These are phyloP conservation scores for Thymus quinquecostatus DNA, from an alignment of 257 asterid species.

Conservation along the genomic window DNA sequence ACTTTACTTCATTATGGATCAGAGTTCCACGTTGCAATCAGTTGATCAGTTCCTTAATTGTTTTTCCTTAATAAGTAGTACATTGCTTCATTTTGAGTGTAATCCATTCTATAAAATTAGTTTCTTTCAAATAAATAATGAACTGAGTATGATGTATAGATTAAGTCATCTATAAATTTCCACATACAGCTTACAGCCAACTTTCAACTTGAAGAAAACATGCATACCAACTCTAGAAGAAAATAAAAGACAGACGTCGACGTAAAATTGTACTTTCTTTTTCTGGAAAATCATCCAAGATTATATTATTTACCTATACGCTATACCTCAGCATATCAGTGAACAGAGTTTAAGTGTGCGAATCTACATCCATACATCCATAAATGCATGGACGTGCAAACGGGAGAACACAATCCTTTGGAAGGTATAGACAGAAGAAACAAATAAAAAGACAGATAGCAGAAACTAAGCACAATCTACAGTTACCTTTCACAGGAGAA, in stretches of 20 bases:
- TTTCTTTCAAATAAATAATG: neutral
- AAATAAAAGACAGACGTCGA: neutral
- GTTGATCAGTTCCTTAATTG: neutral
- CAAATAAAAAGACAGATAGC: neutral
- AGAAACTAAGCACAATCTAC: slow-evolving; percentile 16
- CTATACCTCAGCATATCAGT: slow-evolving; percentile 6
- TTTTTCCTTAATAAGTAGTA: neutral
- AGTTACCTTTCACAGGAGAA: slow-evolving; percentile 57
- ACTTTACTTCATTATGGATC: neutral
- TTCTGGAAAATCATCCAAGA: slow-evolving; percentile 5
- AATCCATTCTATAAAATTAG: neutral
- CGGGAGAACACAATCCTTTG: neutral
- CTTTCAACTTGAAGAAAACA: slow-evolving; percentile 1
- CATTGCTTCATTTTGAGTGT: no score
- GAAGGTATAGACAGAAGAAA: neutral
- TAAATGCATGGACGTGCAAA: neutral
- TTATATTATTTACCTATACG: neutral
- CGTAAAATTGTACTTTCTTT: neutral
- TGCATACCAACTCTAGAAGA: neutral
- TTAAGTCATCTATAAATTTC: neutral
- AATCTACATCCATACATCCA: neutral
- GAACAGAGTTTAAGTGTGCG: neutral
- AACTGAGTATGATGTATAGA: neutral
- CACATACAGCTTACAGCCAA: neutral
- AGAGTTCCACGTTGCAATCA: neutral